Evolutionary conservation across 192 early-diverging fungal species (phyloP).

Genomic region (Gamsiella multidivaricata): DNA sequence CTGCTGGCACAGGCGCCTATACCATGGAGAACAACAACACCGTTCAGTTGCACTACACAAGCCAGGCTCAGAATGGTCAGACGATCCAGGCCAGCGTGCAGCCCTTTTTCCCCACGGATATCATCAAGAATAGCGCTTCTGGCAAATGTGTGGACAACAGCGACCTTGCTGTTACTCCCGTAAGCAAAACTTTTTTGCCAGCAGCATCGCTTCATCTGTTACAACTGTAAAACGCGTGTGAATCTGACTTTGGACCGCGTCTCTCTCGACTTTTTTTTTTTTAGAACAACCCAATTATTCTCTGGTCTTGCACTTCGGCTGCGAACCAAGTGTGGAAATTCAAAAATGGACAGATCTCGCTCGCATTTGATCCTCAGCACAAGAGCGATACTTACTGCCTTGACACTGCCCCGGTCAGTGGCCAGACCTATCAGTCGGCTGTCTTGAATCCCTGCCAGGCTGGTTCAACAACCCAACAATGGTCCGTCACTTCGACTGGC

Average conservation of each 20-base stretch:
- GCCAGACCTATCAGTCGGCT: constrained; percentile 7
- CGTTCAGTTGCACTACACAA: constrained; percentile 26
- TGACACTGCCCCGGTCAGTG: constrained; percentile 13
- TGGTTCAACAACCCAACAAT: constrained; percentile 17
- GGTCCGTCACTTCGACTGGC: constrained; percentile 32
- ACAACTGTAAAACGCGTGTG: not conserved
- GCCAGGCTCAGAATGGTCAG: constrained; percentile 23
- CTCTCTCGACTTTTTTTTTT: constrained; percentile 7
- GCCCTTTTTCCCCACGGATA: constrained; percentile 47
- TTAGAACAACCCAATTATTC: constrained; percentile 34
- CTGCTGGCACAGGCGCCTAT: constrained; percentile 33
- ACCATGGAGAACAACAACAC: constrained; percentile 40
- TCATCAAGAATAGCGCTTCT: constrained; percentile 34
- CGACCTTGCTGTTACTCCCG: constrained; percentile 6
- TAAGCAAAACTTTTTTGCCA: constrained; percentile 11
- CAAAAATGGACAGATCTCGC: constrained; percentile 28
- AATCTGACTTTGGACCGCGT: not conserved
- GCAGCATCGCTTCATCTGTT: no score
- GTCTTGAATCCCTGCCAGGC: constrained; percentile 33
- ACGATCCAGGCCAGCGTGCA: constrained; percentile 49
- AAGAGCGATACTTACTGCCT: constrained; percentile 39
- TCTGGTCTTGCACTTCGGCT: constrained; percentile 23
- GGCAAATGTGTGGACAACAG: constrained; percentile 44
- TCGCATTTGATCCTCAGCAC: constrained; percentile 35
- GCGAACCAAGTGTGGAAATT: constrained; percentile 51